Evolutionary conservation across 495 filamentous ascomycete species (phyloP), one percentile per base, ranked within the genome.

Genomic region (Aspergillus saccharolyticus): DNA sequence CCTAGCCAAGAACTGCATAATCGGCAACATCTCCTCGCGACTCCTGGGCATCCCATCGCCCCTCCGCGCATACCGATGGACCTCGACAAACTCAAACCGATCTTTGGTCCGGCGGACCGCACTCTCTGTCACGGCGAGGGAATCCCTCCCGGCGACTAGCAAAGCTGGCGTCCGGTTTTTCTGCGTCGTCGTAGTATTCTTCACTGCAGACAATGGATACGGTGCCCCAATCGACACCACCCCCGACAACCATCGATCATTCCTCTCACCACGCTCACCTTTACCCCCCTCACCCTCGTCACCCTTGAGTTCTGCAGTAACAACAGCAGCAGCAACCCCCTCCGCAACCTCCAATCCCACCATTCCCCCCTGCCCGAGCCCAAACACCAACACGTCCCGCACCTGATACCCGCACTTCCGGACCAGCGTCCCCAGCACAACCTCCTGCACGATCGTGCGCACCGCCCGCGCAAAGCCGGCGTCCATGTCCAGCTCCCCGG

Each of bases 1-100:
- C 54, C 89, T 79, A 0, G 87, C 89, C 67, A 97, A 89, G 72
- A 97, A 98, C 65, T 84, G 80, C 93, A 98, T 97, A 48, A 97
- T 82, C 2, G 94, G 93, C 59, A 89, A 58, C 84, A 94, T 90
- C 79, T 98, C 93, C 19, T 96, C 91, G 52, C 86, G 75, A 68
- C 77, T 90, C 57, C 74, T 71, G 20, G 91, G 89, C 94, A 97
- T 96, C 9, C 80, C 80, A 76, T 97, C 94, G 10, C 87, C 89
- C 14, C 63, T 64, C 68, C 85, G 83, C 57, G 72, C 76, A 88
- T 94, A 98, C 64, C 83, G 81, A 53, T 84, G 83, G 58, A 91
- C 75, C 70, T 89, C 83, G 16, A 93, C 85, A 64, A 81, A 78
- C 62, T 81, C 77, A 73, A 96, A 98, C 39, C 80, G 79, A 33